Percentiles rank a stretch among this genome's conserved stretches.
Evolutionary conservation across 2,329 filamentous ascomycete species (phyloP).

Genomic region (Sphaerulina vaccinii): DNA sequence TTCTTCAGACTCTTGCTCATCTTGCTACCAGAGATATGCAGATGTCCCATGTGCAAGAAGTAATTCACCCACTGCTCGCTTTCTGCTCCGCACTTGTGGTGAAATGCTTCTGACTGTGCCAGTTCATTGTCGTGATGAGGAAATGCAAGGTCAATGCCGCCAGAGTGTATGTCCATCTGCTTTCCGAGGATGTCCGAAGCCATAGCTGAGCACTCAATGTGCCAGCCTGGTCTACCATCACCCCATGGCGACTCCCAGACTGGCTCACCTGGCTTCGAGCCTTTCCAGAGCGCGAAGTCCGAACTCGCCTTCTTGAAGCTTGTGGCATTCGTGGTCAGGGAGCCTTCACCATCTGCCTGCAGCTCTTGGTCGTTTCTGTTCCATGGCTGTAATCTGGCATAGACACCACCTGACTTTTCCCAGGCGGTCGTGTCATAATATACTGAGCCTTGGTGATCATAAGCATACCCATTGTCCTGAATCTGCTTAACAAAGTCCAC

Average conservation of each 20-base stretch:
- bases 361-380: constrained; percentile 79
- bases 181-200: constrained; percentile 82
- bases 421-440: constrained; percentile 92
- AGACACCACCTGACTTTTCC: constrained; percentile 78
- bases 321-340: constrained; percentile 56
- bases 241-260: constrained; percentile 89
- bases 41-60: constrained; percentile 92
- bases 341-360: constrained; percentile 86
- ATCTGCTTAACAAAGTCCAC: constrained; percentile 80
- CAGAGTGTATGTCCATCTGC: constrained; percentile 88
- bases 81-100: constrained; percentile 46
- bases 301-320: constrained; percentile 70
- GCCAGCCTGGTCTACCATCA: constrained; percentile 85
- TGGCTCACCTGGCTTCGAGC: constrained; percentile 86
- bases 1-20: constrained; percentile 98
- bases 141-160: constrained; percentile 86
- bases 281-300: constrained; percentile 94
- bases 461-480: constrained; percentile 81
- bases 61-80: constrained; percentile 82
- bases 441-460: constrained; percentile 68
- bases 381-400: constrained; percentile 81
- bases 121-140: constrained; percentile 93
- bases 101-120: constrained; percentile 87
- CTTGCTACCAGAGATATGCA: constrained; percentile 85
- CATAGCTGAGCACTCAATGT: constrained; percentile 97